These are phyloP conservation scores for Zygnema circumcarinatum DNA, from an alignment of 139 green algal genomes.

Conservation along the genomic window DNA sequence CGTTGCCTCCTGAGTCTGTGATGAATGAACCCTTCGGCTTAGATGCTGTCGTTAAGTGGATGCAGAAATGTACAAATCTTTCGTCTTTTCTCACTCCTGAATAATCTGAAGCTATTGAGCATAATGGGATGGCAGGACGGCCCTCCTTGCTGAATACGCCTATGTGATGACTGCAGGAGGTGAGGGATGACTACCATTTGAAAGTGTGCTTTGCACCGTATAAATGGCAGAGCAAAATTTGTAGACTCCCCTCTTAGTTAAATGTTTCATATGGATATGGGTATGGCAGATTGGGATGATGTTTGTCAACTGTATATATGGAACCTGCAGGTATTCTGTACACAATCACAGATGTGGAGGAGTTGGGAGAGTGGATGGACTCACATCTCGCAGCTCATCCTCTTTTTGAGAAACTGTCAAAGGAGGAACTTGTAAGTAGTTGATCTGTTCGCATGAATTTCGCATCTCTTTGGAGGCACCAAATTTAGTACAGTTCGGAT, in stretches of 20 bases:
- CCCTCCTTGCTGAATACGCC: constrained; percentile 92
- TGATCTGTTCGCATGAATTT: neutral
- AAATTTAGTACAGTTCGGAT: neutral
- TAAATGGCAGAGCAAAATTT: too few species aligned
- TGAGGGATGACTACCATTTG: constrained; percentile 15
- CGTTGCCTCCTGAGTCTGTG: too few species aligned
- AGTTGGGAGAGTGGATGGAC: constrained; percentile 66
- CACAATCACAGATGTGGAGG: constrained; percentile 66
- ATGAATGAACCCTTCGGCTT: too few species aligned
- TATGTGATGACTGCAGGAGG: constrained; percentile 83
- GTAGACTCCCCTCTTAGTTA: too few species aligned
- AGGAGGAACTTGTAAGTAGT: constrained; percentile 81
- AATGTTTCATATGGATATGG: too few species aligned
- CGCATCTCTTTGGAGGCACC: neutral
- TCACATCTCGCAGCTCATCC: constrained; percentile 84
- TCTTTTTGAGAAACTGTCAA: constrained; percentile 81
- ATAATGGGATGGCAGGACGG: constrained; percentile 36
- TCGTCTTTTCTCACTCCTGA: too few species aligned
- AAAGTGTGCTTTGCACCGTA: neutral
- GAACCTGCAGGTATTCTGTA: constrained; percentile 62
- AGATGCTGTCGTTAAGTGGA: too few species aligned
- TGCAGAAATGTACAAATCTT: too few species aligned
- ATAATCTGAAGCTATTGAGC: too few species aligned
- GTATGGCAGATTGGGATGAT: too few species aligned
- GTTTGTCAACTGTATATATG: too few species aligned